Evolutionary conservation across 176 grass and related monocot genomes (phyloP), one percentile per base, ranked within the genome.

Genomic region (Pontederia paniculata): DNA sequence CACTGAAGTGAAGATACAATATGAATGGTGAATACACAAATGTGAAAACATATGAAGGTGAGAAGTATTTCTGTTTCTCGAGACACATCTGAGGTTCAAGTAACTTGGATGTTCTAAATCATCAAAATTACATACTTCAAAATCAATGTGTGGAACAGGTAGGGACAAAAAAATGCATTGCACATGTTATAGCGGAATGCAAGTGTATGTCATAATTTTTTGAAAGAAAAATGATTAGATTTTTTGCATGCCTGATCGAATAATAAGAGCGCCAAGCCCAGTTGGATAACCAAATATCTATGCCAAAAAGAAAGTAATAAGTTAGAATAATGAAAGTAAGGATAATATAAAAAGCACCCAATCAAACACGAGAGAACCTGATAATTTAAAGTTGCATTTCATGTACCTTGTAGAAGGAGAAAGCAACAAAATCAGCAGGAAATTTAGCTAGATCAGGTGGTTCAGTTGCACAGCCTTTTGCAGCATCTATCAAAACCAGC

Each of bases 231-330:
- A 31, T 31, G 25, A 31, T 21, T 12, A 57, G 54, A 13, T 12
- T 48, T 60, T 62, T 49, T 72, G 67, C 61, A 52, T 83, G 89
- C 91, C 91, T 68, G 85, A 76, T 83, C 78, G 88, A 54, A 96
- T 65, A 71, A 96, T 67, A 68, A 96, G 77, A 62, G 91, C 91
- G 64, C 91, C 91, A 59, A 96, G 74, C 41, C 91, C 91, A 83
- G 85, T 96, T 64, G 85, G 91, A 79, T 96, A 96, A 65, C 91
- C 91, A 74, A 96, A 96, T 76, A 96, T 89, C 91, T 96, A 73
- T 31, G 50, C 72, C 12, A 46, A 16, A 63, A 23, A 63, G 8
- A 13, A 19, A 57, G 55, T 12, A 78, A 66, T 42, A 69, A 76
- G 20, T 56, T 25, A 31, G 25, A 31, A 31, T 31, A 31, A 31